Evolutionary conservation across 176 grass and related monocot genomes (phyloP).

Genomic region (Oryza nivara): DNA sequence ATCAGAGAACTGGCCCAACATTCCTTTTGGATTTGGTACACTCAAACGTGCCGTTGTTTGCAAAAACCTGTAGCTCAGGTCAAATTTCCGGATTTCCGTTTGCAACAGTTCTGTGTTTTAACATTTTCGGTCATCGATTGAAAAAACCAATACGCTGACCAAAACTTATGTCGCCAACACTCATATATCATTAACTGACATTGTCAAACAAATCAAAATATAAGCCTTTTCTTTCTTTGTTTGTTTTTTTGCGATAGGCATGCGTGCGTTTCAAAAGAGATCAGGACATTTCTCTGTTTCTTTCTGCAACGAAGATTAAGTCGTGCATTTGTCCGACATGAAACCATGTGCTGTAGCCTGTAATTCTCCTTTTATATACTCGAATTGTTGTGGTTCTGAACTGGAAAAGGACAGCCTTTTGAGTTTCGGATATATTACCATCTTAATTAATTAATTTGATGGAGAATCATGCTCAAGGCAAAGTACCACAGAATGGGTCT

Average conservation of each 20-base stretch:
- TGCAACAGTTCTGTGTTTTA: neutral
- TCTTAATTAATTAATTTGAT: neutral
- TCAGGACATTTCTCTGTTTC: neutral
- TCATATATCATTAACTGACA: no score
- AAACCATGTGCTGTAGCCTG: slow-evolving; percentile 18
- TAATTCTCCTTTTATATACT: neutral
- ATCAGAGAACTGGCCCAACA: neutral
- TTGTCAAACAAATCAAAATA: no score
- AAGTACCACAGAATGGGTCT: neutral
- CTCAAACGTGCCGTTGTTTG: neutral
- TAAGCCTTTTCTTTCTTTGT: no score
- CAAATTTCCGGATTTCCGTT: neutral
- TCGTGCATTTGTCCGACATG: neutral
- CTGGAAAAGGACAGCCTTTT: neutral
- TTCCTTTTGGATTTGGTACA: neutral
- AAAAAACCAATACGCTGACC: neutral
- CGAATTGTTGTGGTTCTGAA: neutral
- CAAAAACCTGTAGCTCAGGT: neutral
- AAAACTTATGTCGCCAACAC: neutral
- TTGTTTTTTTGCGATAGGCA: no score
- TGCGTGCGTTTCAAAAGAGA: neutral
- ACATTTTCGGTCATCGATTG: neutral
- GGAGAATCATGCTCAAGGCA: neutral
- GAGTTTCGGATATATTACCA: neutral
- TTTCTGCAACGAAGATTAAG: neutral